A percentile compares a stretch with the other conserved stretches of the same genome.
These are phyloP conservation scores for Hibiscus syriacus DNA, from an alignment of 345 rosid species.

Conservation along the genomic window DNA sequence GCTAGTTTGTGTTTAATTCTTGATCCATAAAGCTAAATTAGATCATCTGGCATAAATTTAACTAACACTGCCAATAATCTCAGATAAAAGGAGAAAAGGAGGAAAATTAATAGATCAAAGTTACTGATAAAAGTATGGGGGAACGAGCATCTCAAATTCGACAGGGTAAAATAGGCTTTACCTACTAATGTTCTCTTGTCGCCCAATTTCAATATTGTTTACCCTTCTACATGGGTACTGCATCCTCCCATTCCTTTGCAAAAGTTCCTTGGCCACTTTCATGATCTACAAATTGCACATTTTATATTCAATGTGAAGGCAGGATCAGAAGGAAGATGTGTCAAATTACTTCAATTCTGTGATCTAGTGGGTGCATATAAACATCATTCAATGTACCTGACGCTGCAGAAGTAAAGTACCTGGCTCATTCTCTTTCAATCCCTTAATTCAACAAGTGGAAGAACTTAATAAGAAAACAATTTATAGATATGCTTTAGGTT, in stretches of 20 bases:
- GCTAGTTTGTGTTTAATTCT: too few species aligned
- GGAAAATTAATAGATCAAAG: too few species aligned
- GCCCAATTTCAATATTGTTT: too few species aligned
- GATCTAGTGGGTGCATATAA: neutral
- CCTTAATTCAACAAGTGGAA: conserved; percentile 21
- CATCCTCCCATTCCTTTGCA: conserved; percentile 13
- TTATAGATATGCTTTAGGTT: neutral
- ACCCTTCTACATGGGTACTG: conserved; percentile 23
- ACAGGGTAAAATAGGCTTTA: conserved; percentile 2
- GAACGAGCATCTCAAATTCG: too few species aligned
- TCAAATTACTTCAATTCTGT: neutral
- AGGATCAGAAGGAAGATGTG: neutral
- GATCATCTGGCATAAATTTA: too few species aligned
- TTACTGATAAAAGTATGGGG: too few species aligned
- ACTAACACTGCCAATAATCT: too few species aligned
- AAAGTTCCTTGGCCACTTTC: conserved; percentile 6
- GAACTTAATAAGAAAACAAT: conserved; percentile 1
- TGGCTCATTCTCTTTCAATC: conserved; percentile 34
- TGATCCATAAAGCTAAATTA: too few species aligned
- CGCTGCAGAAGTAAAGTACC: conserved; percentile 7
- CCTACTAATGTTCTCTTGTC: conserved; percentile 20
- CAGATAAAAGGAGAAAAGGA: too few species aligned
- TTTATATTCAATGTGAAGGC: neutral
- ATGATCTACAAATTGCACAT: conserved; percentile 15
- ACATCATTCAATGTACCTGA: conserved; percentile 23